phyloP scores from a whole-genome alignment of 2,329 filamentous ascomycete genomes.

The Pseudogymnoascus sp. region DNA sequence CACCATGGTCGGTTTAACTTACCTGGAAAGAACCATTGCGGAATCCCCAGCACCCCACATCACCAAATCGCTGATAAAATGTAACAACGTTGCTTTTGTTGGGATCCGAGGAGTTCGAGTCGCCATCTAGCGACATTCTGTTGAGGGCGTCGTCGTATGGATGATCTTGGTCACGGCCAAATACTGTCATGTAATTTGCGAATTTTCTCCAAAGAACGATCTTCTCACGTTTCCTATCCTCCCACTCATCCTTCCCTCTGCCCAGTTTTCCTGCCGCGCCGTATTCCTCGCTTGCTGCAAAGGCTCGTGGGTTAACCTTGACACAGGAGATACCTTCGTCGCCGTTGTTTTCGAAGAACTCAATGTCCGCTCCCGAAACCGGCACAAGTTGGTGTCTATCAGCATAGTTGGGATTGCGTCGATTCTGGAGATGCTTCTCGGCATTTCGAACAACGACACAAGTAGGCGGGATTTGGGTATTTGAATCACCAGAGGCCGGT shows the following conservation, averaged over 20 bases:
- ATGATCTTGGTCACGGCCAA: constrained; percentile 61
- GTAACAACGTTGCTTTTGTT: constrained; percentile 56
- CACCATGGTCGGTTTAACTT: constrained; percentile 21
- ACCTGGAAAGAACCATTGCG: constrained; percentile 72
- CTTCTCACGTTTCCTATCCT: constrained; percentile 58
- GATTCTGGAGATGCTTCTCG: constrained; percentile 60
- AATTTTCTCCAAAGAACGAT: constrained; percentile 67
- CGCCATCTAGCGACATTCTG: constrained; percentile 12
- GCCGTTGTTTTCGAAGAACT: constrained; percentile 67
- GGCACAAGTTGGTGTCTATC: constrained; percentile 57
- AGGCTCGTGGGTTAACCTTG: constrained; percentile 57
- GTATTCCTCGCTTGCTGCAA: constrained; percentile 48
- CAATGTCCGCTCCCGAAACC: constrained; percentile 52
- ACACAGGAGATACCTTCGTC: constrained; percentile 55
- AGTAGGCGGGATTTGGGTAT: constrained; percentile 55
- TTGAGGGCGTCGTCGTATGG: constrained; percentile 40
- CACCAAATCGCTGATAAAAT: constrained; percentile 75
- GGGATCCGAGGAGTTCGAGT: constrained; percentile 32
- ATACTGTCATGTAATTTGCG: constrained; percentile 66
- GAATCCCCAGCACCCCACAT: constrained; percentile 76
- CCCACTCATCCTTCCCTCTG: constrained; percentile 55
- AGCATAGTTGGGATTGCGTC: constrained; percentile 45
- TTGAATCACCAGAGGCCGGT: constrained; percentile 40
- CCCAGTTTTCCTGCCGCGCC: constrained; percentile 54
- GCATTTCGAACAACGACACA: constrained; percentile 66